These are phyloP conservation scores for Saturnispora besseyi DNA, from an alignment of 805 yeast species.

Conservation along the genomic window DNA sequence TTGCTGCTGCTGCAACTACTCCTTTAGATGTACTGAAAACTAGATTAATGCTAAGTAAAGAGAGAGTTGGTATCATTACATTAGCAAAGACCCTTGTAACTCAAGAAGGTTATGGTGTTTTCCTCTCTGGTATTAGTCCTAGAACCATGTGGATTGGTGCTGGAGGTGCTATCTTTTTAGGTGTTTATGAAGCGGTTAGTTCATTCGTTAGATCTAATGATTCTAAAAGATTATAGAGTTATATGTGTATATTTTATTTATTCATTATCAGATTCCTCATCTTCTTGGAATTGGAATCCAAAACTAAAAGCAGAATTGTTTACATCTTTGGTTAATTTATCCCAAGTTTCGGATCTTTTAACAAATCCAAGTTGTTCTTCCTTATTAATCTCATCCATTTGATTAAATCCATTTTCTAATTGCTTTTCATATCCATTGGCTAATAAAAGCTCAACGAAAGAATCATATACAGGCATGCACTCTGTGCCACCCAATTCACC, in stretches of 20 bases:
- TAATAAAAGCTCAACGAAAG: constrained; percentile 44
- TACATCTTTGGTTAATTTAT: constrained; percentile 23
- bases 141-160: constrained; percentile 96
- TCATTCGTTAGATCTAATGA: constrained; percentile 10
- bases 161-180: constrained; percentile 96
- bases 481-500: constrained; percentile 37
- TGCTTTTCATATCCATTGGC: constrained; percentile 30
- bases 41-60: constrained; percentile 68
- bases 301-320: constrained; percentile 25
- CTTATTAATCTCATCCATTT: constrained; percentile 29
- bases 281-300: constrained; percentile 25
- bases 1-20: constrained; percentile 75
- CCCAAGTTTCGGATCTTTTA: constrained; percentile 48
- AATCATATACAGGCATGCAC: constrained; percentile 50
- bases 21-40: constrained; percentile 77
- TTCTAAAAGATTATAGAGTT: constrained; percentile 1
- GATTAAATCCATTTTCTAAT: constrained; percentile 29
- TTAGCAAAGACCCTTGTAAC: constrained; percentile 45
- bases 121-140: constrained; percentile 85
- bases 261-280: constrained; percentile 2
- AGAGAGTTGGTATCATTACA: constrained; percentile 35
- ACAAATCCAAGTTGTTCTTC: constrained; percentile 18
- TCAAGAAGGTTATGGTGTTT: constrained; percentile 69
- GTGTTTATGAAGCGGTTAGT: constrained; percentile 75
- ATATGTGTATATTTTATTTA: not conserved